A percentile compares a stretch with the other conserved stretches of the same genome.
phyloP scores from a whole-genome alignment of 2,329 filamentous ascomycete genomes.

The Ophiostoma sp. region DNA sequence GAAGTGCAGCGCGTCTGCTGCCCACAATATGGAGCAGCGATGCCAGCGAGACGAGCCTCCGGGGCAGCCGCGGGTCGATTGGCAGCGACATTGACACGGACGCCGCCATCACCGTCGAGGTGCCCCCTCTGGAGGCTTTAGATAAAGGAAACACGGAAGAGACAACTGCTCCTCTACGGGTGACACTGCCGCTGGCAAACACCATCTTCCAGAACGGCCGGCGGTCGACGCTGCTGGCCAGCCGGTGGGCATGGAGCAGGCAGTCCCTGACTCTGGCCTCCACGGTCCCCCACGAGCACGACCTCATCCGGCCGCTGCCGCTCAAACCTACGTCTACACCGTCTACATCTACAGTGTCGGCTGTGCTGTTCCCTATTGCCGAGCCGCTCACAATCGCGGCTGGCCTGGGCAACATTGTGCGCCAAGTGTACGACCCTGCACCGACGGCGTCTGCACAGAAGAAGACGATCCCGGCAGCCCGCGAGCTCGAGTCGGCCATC shows the following conservation, averaged over 20 bases:
- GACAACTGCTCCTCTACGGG: slow-evolving; percentile 29
- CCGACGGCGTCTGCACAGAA: slow-evolving; percentile 28
- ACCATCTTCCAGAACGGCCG: slow-evolving; percentile 70
- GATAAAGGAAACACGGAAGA: slow-evolving; percentile 30
- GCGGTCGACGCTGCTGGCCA: slow-evolving; percentile 52
- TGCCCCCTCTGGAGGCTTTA: slow-evolving; percentile 31
- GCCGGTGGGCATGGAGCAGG: slow-evolving; percentile 35
- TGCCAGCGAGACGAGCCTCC: not conserved
- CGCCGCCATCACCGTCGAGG: slow-evolving; percentile 41
- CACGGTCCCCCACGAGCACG: slow-evolving; percentile 28
- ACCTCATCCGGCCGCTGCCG: slow-evolving; percentile 30
- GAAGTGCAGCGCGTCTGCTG: slow-evolving; percentile 39
- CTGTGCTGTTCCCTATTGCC: slow-evolving; percentile 59
- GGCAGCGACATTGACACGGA: slow-evolving; percentile 35
- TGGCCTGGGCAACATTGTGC: slow-evolving; percentile 74
- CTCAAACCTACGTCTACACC: not conserved
- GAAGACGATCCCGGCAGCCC: slow-evolving; percentile 56
- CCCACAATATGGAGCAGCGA: slow-evolving; percentile 43
- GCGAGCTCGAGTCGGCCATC: slow-evolving; percentile 64
- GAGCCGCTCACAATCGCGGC: slow-evolving; percentile 55
- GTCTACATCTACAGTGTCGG: not conserved
- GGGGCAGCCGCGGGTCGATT: slow-evolving; percentile 15
- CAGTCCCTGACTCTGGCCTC: slow-evolving; percentile 24
- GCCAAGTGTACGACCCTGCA: slow-evolving; percentile 48
- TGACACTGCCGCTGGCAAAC: slow-evolving; percentile 65